Evolutionary conservation across 306 rosid genomes (phyloP).

Genomic region (Sophora flavescens): DNA sequence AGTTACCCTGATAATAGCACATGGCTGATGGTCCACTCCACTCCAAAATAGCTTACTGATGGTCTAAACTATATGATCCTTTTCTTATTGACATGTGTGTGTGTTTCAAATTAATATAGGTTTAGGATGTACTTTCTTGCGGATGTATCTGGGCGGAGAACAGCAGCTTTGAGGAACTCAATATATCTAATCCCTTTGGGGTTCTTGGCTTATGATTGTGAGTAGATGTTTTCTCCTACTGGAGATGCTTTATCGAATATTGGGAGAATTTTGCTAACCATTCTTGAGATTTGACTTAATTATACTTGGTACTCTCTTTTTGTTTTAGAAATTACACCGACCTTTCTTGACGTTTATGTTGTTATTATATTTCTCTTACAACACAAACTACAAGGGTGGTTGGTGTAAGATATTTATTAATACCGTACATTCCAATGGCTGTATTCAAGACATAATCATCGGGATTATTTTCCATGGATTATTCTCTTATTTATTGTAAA

Average conservation of each 20-base stretch:
- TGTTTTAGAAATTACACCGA: no score
- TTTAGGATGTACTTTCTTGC: constrained; percentile 90
- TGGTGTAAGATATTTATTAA: no score
- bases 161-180: constrained; percentile 93
- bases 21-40: constrained; percentile 27
- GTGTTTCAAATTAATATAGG: constrained; percentile 55
- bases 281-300: neutral
- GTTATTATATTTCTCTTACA: no score
- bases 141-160: constrained; percentile 84
- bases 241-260: neutral
- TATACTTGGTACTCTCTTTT: no score
- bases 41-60: constrained; percentile 6
- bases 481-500: no score
- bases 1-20: constrained; percentile 26
- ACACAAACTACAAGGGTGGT: no score
- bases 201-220: constrained; percentile 90
- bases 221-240: constrained; percentile 55
- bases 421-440: no score
- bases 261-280: no score
- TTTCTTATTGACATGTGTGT: constrained; percentile 21
- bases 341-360: no score
- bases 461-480: no score
- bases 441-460: no score
- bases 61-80: constrained; percentile 1
- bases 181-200: constrained; percentile 91